Evolutionary conservation across 306 rosid species (phyloP), one percentile per base, ranked within the genome.

Genomic region (Citrullus colocynthis): DNA sequence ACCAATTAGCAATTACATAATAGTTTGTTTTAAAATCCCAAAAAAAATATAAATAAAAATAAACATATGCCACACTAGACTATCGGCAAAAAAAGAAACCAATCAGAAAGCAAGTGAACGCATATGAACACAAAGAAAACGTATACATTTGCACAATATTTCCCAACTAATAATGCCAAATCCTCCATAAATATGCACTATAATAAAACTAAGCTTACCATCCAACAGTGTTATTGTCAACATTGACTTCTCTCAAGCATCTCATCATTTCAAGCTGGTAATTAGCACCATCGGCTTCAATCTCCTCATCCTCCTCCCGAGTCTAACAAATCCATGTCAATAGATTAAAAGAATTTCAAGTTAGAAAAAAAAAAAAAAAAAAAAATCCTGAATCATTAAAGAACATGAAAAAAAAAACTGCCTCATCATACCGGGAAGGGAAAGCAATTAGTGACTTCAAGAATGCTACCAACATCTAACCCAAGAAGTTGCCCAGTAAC

Each of bases 261-360:
- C 97, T 95, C 99, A 95, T 95, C 99, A 95, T 92, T 80, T 95
- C 99, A 28, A 95, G 97, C 88, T 95, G 99, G 85, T 95, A 95
- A 88, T 89, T 95, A 59, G 99, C 99, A 75, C 99, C 99, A 59
- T 95, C 99, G 30, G 97, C 97, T 82, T 95, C 99, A 85, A 88
- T 84, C 87, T 95, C 99, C 79, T 95, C 99, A 73, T 95, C 99
- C 83, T 92, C 97, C 81, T 95, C 99, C 73, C 97, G 82, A 66
- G 88, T 86, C 99, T 95, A 70, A 80, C 82, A 73, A 14, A 54
- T 12, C 11, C 2, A 49, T 24, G 60, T 49, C 16, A 17, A 49
- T 15, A 28, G 30, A 16, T 72, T 72, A 72, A 17, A 72, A 28
- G 15, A 24, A 8, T 0, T 24, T 21, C 7, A 72, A 49, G 18